These are phyloP conservation scores for Blastocystis sp. DNA, from an alignment of 352 stramenopile genomes.

Conservation along the genomic window DNA sequence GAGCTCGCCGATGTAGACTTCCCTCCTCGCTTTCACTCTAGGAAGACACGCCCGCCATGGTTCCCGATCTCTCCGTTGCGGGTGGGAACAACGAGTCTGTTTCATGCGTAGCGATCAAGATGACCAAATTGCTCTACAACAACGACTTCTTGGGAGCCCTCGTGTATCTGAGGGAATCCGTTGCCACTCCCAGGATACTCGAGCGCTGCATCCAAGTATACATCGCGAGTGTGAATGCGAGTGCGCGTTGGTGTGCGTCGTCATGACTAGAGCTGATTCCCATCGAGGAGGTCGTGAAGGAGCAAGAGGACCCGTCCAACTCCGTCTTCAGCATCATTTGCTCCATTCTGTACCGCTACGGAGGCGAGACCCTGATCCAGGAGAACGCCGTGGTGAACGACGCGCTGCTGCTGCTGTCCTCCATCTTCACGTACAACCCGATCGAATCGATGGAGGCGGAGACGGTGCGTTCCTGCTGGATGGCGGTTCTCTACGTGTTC, in stretches of 20 bases:
- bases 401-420: slow-evolving; percentile 29
- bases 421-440: not conserved
- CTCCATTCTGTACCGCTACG: slow-evolving; percentile 26
- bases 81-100: not conserved
- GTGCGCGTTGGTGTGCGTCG: not conserved
- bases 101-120: not conserved
- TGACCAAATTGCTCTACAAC: slow-evolving; percentile 41
- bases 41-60: not conserved
- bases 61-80: not conserved
- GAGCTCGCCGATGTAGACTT: slow-evolving; percentile 19
- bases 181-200: not conserved
- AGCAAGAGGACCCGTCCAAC: not conserved
- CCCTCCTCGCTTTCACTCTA: not conserved
- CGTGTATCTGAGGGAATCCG: not conserved
- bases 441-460: not conserved
- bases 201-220: slow-evolving; percentile 39
- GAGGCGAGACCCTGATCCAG: not conserved
- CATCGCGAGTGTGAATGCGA: slow-evolving; percentile 24
- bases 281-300: not conserved
- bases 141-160: slow-evolving; percentile 34
- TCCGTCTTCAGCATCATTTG: slow-evolving; percentile 1
- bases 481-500: slow-evolving; percentile 6
- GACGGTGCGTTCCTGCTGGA: slow-evolving; percentile 3
- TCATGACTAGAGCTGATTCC: slow-evolving; percentile 54
- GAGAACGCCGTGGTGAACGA: slow-evolving; percentile 52